These are phyloP conservation scores for Arxiozyma slooffiae DNA, from an alignment of 1,139 yeast genomes.

Conservation along the genomic window DNA sequence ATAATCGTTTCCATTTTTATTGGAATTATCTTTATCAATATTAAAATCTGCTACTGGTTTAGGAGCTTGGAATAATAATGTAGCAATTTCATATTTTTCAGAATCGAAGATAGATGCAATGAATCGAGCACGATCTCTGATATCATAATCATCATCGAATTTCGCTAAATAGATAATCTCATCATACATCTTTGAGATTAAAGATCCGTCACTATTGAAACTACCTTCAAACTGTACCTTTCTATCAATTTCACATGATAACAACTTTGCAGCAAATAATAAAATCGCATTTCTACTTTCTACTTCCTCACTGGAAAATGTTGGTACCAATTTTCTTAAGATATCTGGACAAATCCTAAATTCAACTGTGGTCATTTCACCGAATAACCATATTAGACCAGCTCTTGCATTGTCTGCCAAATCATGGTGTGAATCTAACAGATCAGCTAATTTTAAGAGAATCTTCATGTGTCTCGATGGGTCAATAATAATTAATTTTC, in stretches of 20 bases:
- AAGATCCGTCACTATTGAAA: constrained; percentile 33
- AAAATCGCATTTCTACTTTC: constrained; percentile 63
- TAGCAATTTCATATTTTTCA: constrained; percentile 49
- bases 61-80: constrained; percentile 72
- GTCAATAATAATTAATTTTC: constrained; percentile 62
- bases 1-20: background rate
- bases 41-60: constrained; percentile 48
- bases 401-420: constrained; percentile 51
- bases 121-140: constrained; percentile 79
- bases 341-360: constrained; percentile 70
- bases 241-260: constrained; percentile 43
- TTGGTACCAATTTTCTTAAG: constrained; percentile 47
- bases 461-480: constrained; percentile 37
- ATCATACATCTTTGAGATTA: constrained; percentile 48
- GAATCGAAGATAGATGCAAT: constrained; percentile 41
- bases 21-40: background rate
- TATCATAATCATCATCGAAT: constrained; percentile 67
- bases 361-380: constrained; percentile 53
- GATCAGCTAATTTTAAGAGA: constrained; percentile 35
- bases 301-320: constrained; percentile 46
- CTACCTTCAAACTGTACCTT: constrained; percentile 18
- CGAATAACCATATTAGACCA: constrained; percentile 82
- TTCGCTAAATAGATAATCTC: constrained; percentile 56
- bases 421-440: constrained; percentile 13
- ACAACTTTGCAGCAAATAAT: constrained; percentile 63